phyloP scores from a whole-genome alignment of 352 stramenopile species.

The Phytophthora cryptogea region DNA sequence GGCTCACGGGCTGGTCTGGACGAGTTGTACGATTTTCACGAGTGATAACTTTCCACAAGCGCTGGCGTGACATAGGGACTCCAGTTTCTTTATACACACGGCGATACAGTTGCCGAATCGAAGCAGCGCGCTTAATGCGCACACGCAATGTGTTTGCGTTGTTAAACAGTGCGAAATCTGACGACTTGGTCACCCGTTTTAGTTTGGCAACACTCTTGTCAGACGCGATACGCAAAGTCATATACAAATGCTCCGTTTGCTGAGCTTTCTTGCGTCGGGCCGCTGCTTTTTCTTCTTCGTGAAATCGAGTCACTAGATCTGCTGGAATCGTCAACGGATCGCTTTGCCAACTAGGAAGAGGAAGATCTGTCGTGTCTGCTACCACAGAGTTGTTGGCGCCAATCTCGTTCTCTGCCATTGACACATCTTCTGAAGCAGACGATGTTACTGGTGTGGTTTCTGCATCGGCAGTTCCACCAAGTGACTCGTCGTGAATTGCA shows the following conservation, averaged over 20 bases:
- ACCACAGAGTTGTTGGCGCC: conserved; percentile 3
- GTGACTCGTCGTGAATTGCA: conserved; percentile 44
- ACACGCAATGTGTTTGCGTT: conserved; percentile 64
- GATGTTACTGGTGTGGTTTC: conserved; percentile 6
- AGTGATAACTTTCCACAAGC: conserved; percentile 87
- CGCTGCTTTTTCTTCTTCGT: conserved; percentile 75
- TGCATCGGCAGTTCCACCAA: neutral
- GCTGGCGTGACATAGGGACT: conserved; percentile 63
- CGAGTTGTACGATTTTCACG: conserved; percentile 84
- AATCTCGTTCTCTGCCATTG: conserved; percentile 12
- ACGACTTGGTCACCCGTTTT: conserved; percentile 73
- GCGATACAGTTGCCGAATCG: conserved; percentile 69
- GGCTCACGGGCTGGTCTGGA: conserved; percentile 61
- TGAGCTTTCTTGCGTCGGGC: conserved; percentile 76
- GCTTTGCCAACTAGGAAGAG: conserved; percentile 29
- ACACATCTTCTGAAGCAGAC: conserved; percentile 17
- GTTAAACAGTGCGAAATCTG: conserved; percentile 80
- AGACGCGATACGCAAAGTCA: conserved; percentile 78
- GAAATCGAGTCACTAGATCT: conserved; percentile 66
- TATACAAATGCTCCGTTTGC: conserved; percentile 84
- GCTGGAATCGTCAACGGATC: conserved; percentile 59
- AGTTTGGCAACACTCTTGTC: conserved; percentile 70
- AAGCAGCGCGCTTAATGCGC: conserved; percentile 63
- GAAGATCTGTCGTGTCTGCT: neutral
- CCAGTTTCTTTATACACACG: conserved; percentile 67